Evolutionary conservation across 805 yeast species (phyloP).

Genomic region (Nakazawaea peltata): DNA sequence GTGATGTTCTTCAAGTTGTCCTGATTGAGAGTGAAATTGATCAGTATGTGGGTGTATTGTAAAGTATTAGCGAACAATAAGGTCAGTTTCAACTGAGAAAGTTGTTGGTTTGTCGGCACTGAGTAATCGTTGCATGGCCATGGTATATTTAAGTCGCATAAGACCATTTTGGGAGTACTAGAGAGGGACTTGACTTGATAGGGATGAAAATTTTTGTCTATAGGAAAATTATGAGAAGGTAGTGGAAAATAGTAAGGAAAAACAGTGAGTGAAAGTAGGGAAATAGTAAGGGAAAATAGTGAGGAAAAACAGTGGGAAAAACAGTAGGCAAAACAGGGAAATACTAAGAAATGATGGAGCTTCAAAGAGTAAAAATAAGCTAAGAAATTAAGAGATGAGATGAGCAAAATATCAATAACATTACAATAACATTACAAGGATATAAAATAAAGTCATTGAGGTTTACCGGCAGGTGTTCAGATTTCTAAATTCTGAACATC

Average conservation of each 20-base stretch:
- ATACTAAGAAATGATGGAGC: no score
- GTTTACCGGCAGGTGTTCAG: no score
- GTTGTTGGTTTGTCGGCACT: conserved; percentile 32
- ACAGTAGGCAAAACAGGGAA: no score
- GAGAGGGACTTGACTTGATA: no score
- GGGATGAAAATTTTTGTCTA: background rate
- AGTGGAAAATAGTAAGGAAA: background rate
- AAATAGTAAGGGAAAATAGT: no score
- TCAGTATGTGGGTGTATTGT: conserved; percentile 72
- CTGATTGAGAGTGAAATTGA: conserved; percentile 47
- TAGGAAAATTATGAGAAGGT: background rate
- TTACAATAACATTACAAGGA: background rate
- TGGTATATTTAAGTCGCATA: conserved; percentile 62
- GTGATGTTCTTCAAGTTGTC: conserved; percentile 29
- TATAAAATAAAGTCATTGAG: no score
- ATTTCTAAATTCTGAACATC: no score
- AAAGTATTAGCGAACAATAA: conserved; percentile 45
- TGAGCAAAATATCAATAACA: no score
- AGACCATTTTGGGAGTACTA: conserved; percentile 22
- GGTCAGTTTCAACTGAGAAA: conserved; percentile 37
- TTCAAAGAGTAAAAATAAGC: background rate
- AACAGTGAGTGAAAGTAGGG: no score
- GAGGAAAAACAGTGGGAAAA: no score
- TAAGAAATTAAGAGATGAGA: background rate
- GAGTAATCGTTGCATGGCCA: conserved; percentile 58